phyloP scores from a whole-genome alignment of 2,329 filamentous ascomycete genomes.

The Setomelanomma holmii region DNA sequence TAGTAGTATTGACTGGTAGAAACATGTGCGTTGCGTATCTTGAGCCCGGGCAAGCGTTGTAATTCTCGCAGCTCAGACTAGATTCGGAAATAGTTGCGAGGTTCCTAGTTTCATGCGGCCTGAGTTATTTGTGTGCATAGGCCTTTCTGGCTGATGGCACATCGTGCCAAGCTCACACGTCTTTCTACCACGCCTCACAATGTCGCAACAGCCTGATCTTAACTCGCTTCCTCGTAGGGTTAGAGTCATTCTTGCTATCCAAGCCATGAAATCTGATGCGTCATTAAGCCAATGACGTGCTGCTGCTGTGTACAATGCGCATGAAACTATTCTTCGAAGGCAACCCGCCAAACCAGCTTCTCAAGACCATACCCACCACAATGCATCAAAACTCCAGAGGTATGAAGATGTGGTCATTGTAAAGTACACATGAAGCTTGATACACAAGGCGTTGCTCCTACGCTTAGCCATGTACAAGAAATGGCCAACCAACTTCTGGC shows the following conservation, averaged over 20 bases:
- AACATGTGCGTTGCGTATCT: too few relatives aligned
- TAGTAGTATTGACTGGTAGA: too few relatives aligned
- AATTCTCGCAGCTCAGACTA: too few relatives aligned
- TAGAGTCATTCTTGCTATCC: slow-evolving; percentile 11
- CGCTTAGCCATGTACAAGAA: slow-evolving; percentile 4
- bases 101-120: too few relatives aligned
- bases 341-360: slow-evolving; percentile 8
- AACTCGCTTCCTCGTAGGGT: slow-evolving; percentile 11
- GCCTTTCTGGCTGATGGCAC: too few relatives aligned
- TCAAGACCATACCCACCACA: slow-evolving; percentile 6
- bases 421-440: slow-evolving; percentile 13
- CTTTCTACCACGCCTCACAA: slow-evolving; percentile 4
- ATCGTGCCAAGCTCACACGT: slow-evolving; percentile 12
- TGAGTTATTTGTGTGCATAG: too few relatives aligned
- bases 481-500: slow-evolving; percentile 19
- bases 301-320: background rate
- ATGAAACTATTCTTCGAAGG: slow-evolving; percentile 8
- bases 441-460: slow-evolving; percentile 14
- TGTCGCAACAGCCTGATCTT: slow-evolving; percentile 16
- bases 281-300: slow-evolving; percentile 2
- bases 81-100: too few relatives aligned
- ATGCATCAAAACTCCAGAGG: slow-evolving; percentile 6
- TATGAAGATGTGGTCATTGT: slow-evolving; percentile 13
- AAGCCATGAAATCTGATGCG: slow-evolving; percentile 8
- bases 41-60: too few relatives aligned